Evolutionary conservation across 768 basidiomycete species (phyloP).

Genomic region (Tephrocybe rancida): DNA sequence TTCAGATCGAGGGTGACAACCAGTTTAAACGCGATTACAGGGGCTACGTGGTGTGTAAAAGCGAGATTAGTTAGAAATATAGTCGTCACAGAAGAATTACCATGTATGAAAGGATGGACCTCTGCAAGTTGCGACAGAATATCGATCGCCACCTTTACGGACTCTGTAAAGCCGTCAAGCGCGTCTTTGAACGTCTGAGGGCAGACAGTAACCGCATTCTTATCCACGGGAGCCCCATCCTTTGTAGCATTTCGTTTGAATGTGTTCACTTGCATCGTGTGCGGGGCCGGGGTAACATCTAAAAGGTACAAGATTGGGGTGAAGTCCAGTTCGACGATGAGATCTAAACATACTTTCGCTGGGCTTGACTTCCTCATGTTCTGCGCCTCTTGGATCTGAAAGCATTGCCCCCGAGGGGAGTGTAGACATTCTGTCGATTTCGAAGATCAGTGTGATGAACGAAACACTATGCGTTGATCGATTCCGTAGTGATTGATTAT

Average conservation of each 20-base stretch:
- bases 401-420: too few species aligned
- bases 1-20: neutral
- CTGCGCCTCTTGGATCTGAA: too few species aligned
- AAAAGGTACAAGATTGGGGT: too few species aligned
- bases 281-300: too few species aligned
- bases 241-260: neutral
- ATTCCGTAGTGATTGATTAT: too few species aligned
- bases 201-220: neutral
- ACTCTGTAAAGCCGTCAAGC: neutral
- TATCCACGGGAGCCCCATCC: neutral
- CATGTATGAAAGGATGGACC: neutral
- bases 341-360: too few species aligned
- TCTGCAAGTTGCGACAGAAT: neutral
- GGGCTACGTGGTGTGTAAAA: neutral
- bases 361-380: too few species aligned
- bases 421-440: too few species aligned
- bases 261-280: neutral
- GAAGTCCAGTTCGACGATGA: too few species aligned
- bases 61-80: neutral
- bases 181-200: neutral
- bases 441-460: too few species aligned
- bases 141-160: neutral
- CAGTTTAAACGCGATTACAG: neutral
- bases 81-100: too few species aligned
- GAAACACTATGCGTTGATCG: too few species aligned